Percentiles rank a stretch among this genome's conserved stretches.
Conservation (phyloP, 768 basidiomycete species). For the Russula earlei region DNA sequence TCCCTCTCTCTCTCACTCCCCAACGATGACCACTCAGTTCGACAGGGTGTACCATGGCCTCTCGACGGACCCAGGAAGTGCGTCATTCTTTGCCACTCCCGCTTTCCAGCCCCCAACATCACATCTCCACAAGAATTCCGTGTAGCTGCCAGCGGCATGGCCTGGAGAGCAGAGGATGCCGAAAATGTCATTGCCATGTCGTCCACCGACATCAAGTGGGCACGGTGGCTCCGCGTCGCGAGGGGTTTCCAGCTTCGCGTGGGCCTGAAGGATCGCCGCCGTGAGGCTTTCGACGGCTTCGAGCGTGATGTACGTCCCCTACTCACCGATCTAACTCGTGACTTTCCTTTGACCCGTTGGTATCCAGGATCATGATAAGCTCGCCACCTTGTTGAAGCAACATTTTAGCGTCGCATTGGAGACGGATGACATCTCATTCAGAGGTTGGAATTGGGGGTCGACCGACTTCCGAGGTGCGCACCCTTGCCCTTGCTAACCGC, state of each 20-base stretch:
- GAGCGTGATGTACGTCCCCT: slow-evolving; percentile 60
- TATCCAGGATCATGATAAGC: slow-evolving; percentile 77
- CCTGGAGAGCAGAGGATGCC: slow-evolving; percentile 79
- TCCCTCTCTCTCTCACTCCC: neutral
- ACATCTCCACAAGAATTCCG: slow-evolving; percentile 55
- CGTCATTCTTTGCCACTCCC: slow-evolving; percentile 28
- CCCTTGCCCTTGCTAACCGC: neutral
- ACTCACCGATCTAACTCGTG: neutral
- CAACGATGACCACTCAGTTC: slow-evolving; percentile 68
- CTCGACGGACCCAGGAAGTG: slow-evolving; percentile 70
- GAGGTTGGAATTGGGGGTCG: slow-evolving; percentile 98
- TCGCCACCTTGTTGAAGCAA: slow-evolving; percentile 74
- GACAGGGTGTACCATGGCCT: slow-evolving; percentile 77
- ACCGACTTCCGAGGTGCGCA: slow-evolving; percentile 83
- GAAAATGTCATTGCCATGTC: slow-evolving; percentile 56
- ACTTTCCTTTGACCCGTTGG: slow-evolving; percentile 2
- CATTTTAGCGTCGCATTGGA: slow-evolving; percentile 83
- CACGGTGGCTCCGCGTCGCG: slow-evolving; percentile 86
- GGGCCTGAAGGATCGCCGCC: slow-evolving; percentile 64
- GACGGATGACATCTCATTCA: slow-evolving; percentile 75
- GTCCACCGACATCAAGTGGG: slow-evolving; percentile 73
- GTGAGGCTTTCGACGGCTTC: slow-evolving; percentile 92
- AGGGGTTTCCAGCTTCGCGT: slow-evolving; percentile 85
- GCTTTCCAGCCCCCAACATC: neutral
- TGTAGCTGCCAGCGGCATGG: slow-evolving; percentile 82